Base-by-base conservation (phyloP, 2,329 filamentous ascomycete species). In the Fusarium sp. region DNA sequence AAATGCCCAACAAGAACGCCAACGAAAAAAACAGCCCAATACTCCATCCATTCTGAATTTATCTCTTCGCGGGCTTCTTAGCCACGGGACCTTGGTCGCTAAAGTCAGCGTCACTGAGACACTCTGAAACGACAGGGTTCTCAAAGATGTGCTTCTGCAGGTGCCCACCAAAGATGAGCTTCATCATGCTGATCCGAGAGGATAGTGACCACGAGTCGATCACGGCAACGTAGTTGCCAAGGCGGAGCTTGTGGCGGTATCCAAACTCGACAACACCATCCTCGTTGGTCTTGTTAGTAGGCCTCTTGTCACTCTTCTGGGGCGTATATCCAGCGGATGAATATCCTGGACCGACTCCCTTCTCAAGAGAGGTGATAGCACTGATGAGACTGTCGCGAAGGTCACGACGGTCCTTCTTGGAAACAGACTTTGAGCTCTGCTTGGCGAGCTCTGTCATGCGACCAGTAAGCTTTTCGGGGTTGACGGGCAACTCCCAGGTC, bases 361-460 rank as follows among this genome's bases (percentile, higher is more conserved):
- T 84, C 77, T 90, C 88, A 3, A 90, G 82, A 2, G 88, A 90
- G 0, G 87, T 89, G 50, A 88, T 83, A 56, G 90, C 87, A 76
- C 87, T 89, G 52, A 82, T 80, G 39, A 90, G 86, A 23, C 82
- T 85, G 32, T 85, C 82, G 37, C 88, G 86, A 20, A 89, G 80
- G 34, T 86, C 83, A 27, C 85, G 84, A 16, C 88, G 85, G 48
- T 86, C 83, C 70, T 85, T 86, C 65, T 87, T 87, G 16, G 88
- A 88, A 9, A 88, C 83, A 0, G 84, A 82, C 74, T 88, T 89
- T 32, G 84, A 86, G 60, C 85, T 87, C 34, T 85, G 82, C 68
- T 83, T 84, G 23, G 85, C 84, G 20, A 89, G 83, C 61, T 88
- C 84, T 14, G 76, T 81, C 82, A 90, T 85, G 39, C 86, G 85